Evolutionary conservation across 2,329 filamentous ascomycete species (phyloP).

Genomic region (Colletotrichum spinosum): DNA sequence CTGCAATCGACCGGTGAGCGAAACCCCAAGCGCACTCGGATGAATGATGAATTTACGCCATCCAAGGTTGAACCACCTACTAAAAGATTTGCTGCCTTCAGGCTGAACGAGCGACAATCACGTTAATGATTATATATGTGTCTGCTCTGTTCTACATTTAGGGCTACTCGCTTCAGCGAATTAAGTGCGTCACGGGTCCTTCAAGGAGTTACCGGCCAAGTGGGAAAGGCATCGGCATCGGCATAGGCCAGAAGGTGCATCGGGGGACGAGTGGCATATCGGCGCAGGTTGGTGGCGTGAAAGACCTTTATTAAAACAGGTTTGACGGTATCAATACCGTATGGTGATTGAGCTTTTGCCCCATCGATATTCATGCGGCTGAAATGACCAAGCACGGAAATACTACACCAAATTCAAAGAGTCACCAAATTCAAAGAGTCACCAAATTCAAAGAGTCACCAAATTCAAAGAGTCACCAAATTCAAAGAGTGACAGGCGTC

Average conservation of each 20-base stretch:
- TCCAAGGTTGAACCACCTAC: conserved; percentile 65
- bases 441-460: too few species aligned
- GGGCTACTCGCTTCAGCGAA: neutral
- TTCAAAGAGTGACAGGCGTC: too few species aligned
- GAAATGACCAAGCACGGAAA: too few species aligned
- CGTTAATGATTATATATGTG: conserved; percentile 22
- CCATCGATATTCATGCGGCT: too few species aligned
- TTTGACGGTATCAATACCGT: neutral
- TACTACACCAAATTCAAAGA: too few species aligned
- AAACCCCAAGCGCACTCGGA: conserved; percentile 79
- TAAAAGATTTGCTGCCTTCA: conserved; percentile 76
- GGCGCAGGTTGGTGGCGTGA: conserved; percentile 12
- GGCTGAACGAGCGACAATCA: conserved; percentile 61
- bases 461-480: too few species aligned
- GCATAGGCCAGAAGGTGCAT: conserved; percentile 5
- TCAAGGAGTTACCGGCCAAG: conserved; percentile 6
- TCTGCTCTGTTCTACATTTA: conserved; percentile 5
- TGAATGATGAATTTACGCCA: conserved; percentile 50
- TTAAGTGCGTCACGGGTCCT: conserved; percentile 1
- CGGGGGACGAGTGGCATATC: conserved; percentile 20
- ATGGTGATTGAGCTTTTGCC: too few species aligned
- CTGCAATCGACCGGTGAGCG: conserved; percentile 98
- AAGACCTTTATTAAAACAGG: neutral
- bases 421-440: too few species aligned
- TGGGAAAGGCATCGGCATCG: neutral